Evolutionary conservation across 306 rosid genomes (phyloP).

Genomic region (Cucumis melo): DNA sequence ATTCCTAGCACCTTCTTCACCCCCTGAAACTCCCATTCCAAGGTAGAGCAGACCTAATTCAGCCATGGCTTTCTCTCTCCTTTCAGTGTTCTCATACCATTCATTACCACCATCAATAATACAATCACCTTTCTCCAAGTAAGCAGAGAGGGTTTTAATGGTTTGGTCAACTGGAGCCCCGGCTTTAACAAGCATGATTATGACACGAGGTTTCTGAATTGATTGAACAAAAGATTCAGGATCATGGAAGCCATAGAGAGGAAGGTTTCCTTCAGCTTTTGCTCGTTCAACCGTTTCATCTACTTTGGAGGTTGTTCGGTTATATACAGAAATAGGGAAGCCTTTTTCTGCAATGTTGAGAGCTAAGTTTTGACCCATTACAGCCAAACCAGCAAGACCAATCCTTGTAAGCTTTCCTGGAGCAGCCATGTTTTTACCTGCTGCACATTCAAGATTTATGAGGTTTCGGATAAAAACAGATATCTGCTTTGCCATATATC

Average conservation of each 20-base stretch:
- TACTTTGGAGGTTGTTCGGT: slow-evolving; percentile 22
- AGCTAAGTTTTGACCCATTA: slow-evolving; percentile 29
- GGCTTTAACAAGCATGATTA: slow-evolving; percentile 32
- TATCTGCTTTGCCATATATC: neutral
- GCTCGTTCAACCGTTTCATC: slow-evolving; percentile 29
- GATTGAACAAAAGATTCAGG: slow-evolving; percentile 25
- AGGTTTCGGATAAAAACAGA: neutral
- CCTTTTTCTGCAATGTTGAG: slow-evolving; percentile 29
- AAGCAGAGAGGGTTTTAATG: slow-evolving; percentile 19
- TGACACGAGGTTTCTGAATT: slow-evolving; percentile 24
- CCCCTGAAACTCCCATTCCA: slow-evolving; percentile 31
- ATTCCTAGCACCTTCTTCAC: slow-evolving; percentile 24
- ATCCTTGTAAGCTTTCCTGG: slow-evolving; percentile 15
- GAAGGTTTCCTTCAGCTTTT: slow-evolving; percentile 20
- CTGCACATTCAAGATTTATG: neutral
- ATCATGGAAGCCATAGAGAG: slow-evolving; percentile 22
- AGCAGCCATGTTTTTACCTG: slow-evolving; percentile 2
- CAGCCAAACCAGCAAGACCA: slow-evolving; percentile 31
- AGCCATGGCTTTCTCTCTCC: slow-evolving; percentile 21
- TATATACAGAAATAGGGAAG: slow-evolving; percentile 24
- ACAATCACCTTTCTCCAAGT: slow-evolving; percentile 30
- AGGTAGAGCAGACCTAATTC: slow-evolving; percentile 26
- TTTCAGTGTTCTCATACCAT: slow-evolving; percentile 30
- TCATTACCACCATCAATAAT: slow-evolving; percentile 32
- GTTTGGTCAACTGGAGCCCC: slow-evolving; percentile 28